These are phyloP conservation scores for Annulohypoxylon stygium DNA, from an alignment of 495 filamentous ascomycete species.

Conservation along the genomic window DNA sequence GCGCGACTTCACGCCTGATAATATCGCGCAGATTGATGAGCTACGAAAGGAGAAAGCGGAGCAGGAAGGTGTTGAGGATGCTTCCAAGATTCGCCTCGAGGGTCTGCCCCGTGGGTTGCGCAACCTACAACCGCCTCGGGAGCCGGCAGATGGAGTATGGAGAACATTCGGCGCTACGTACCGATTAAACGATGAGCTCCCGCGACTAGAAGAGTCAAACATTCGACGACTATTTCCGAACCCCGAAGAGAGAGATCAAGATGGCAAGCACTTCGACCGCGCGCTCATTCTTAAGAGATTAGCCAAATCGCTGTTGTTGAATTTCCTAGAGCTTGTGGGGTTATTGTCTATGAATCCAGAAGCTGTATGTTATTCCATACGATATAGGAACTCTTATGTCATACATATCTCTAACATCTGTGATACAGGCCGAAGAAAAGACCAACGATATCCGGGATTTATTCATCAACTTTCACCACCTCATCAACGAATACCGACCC, in stretches of 20 bases:
- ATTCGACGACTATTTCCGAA: slow-evolving; percentile 77
- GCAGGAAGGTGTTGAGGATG: slow-evolving; percentile 38
- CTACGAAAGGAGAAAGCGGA: slow-evolving; percentile 58
- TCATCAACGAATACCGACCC: slow-evolving; percentile 93
- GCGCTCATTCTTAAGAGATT: slow-evolving; percentile 82
- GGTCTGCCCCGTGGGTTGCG: slow-evolving; percentile 78
- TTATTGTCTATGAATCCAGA: slow-evolving; percentile 74
- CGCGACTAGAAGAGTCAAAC: slow-evolving; percentile 74
- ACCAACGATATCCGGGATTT: slow-evolving; percentile 80
- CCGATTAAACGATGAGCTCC: slow-evolving; percentile 73
- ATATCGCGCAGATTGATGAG: slow-evolving; percentile 74
- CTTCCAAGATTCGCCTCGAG: slow-evolving; percentile 58
- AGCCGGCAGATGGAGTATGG: slow-evolving; percentile 78
- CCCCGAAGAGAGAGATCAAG: slow-evolving; percentile 55
- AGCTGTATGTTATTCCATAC: slow-evolving; percentile 53
- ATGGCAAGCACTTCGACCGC: slow-evolving; percentile 71
- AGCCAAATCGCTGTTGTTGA: slow-evolving; percentile 83
- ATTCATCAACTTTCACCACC: slow-evolving; percentile 88
- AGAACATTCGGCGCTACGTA: slow-evolving; percentile 78
- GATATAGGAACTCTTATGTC: background rate
- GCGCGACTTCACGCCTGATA: slow-evolving; percentile 85
- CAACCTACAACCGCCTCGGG: slow-evolving; percentile 83
- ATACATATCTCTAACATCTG: slow-evolving; percentile 18
- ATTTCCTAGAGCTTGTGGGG: slow-evolving; percentile 84
- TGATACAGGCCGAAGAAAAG: slow-evolving; percentile 66